phyloP scores from a whole-genome alignment of 768 basidiomycete genomes.

The Tephrocybe sp. region DNA sequence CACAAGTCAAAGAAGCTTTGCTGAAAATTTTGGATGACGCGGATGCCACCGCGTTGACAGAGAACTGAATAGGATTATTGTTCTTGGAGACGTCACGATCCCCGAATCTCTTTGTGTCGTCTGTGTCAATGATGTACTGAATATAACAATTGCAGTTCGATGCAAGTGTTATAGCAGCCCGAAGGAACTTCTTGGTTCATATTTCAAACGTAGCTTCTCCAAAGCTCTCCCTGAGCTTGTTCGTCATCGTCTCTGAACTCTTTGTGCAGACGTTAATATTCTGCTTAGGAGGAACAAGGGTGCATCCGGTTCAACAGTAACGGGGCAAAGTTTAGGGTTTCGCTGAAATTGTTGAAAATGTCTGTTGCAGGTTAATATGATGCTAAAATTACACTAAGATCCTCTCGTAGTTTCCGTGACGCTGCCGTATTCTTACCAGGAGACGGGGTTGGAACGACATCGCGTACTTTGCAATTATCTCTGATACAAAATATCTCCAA shows the following conservation, averaged over 20 bases:
- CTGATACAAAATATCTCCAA: background rate
- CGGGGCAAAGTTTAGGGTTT: background rate
- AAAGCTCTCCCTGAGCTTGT: conserved; percentile 3
- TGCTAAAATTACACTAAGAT: background rate
- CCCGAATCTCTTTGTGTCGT: too few relatives aligned
- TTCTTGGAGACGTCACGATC: conserved; percentile 19
- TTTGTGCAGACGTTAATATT: background rate
- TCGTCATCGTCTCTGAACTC: background rate
- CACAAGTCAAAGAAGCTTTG: conserved; percentile 57
- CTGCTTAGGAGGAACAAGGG: conserved; percentile 1
- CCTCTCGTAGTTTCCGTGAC: background rate
- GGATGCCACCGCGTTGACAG: conserved; percentile 27
- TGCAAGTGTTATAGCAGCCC: background rate
- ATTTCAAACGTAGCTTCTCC: background rate
- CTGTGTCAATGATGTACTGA: too few relatives aligned
- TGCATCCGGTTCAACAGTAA: conserved; percentile 2
- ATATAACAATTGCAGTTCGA: background rate
- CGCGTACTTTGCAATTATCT: conserved; percentile 1
- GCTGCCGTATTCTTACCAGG: background rate
- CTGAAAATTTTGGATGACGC: conserved; percentile 55
- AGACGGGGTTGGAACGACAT: background rate
- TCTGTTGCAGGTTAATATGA: background rate
- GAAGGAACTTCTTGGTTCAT: background rate
- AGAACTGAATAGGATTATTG: conserved; percentile 25
- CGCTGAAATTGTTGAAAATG: background rate